phyloP scores from a whole-genome alignment of 345 rosid species.

The Raphanus sativus region DNA sequence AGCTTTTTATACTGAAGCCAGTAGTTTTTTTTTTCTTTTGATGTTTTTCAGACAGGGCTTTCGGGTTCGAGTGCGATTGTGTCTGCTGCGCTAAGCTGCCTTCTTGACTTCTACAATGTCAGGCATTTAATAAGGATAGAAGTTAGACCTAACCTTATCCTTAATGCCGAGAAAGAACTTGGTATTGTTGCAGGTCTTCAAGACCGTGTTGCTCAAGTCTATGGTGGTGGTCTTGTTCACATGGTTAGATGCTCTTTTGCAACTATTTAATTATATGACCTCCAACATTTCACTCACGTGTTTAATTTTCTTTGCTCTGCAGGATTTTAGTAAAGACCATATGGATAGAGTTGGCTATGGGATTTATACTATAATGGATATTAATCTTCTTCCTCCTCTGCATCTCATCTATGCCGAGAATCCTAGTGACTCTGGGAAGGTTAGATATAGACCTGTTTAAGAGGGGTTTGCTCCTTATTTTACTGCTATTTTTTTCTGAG shows the following conservation, averaged over 20 bases:
- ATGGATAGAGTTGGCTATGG: constrained; percentile 88
- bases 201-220: constrained; percentile 91
- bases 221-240: constrained; percentile 85
- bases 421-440: constrained; percentile 98
- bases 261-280: no score
- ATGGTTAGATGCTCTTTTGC: no score
- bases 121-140: constrained; percentile 70
- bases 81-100: constrained; percentile 83
- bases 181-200: constrained; percentile 97
- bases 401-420: constrained; percentile 86
- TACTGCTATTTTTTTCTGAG: not conserved
- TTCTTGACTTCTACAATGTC: constrained; percentile 78
- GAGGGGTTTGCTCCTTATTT: not conserved
- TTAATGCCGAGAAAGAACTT: constrained; percentile 75
- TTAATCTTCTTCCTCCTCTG: constrained; percentile 76
- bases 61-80: constrained; percentile 94
- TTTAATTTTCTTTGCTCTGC: not conserved
- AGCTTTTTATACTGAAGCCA: no score
- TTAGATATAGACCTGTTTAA: not conserved
- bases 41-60: constrained; percentile 73
- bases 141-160: constrained; percentile 68
- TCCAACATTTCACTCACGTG: not conserved
- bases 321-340: constrained; percentile 76
- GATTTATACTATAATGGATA: constrained; percentile 70
- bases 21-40: not conserved